Evolutionary conservation across 306 rosid genomes (phyloP).

Genomic region (Heteromeles arbutifolia): DNA sequence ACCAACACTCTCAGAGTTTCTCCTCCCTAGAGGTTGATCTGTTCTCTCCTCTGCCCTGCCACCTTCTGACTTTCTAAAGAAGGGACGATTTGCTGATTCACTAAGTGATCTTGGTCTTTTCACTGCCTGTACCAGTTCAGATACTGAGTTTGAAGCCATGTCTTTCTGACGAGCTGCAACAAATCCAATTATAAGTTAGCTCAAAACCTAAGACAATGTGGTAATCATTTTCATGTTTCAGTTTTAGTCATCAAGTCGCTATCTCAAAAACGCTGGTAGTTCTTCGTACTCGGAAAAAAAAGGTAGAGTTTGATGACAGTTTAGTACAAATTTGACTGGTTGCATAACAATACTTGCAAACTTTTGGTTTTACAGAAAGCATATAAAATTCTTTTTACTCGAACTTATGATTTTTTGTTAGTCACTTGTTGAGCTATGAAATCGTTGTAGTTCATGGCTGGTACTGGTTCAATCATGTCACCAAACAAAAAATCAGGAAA

Average conservation of each 20-base stretch:
- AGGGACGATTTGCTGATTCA: conserved; percentile 63
- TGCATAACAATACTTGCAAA: no score
- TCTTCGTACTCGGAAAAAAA: not conserved
- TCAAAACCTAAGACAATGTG: not conserved
- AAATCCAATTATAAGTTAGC: conserved; percentile 12
- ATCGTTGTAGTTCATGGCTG: not conserved
- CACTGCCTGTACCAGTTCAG: conserved; percentile 70
- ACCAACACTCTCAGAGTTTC: conserved; percentile 58
- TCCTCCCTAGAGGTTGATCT: conserved; percentile 26
- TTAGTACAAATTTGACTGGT: no score
- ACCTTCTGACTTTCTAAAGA: conserved; percentile 46
- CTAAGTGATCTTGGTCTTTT: conserved; percentile 85
- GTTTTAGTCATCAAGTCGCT: not conserved
- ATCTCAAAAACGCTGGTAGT: not conserved
- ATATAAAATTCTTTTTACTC: not conserved
- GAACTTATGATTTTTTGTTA: not conserved
- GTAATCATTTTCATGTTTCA: not conserved
- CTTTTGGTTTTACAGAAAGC: not conserved
- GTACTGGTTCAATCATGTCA: not conserved
- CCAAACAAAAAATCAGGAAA: not conserved
- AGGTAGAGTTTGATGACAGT: no score
- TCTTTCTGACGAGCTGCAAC: conserved; percentile 91
- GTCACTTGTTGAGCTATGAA: not conserved
- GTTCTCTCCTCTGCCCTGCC: conserved; percentile 24
- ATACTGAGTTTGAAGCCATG: conserved; percentile 55